Evolutionary conservation across 1,139 yeast species (phyloP), one percentile per base, ranked within the genome.

Genomic region (Groenewaldozyma auringiensis): DNA sequence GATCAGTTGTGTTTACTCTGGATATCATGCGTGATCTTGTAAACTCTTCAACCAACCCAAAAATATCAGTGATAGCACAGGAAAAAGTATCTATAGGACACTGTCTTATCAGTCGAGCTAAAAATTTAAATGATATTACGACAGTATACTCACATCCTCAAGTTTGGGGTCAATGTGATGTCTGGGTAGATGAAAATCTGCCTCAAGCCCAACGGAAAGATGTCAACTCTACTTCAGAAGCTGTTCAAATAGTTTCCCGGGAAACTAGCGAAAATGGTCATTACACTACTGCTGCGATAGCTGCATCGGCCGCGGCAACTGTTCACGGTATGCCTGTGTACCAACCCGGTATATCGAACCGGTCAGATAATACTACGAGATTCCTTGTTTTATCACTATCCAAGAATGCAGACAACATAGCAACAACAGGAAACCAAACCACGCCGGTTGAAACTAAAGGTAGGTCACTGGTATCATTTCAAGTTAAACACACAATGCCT

Each of bases 121-220:
- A 61, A 61, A 69, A 69, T 29, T 55, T 79, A 1, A 58, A 67
- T 1, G 62, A 74, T 16, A 72, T 82, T 45, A 65, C 66, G 14
- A 76, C 73, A 35, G 74, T 92, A 21, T 85, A 85, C 66, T 83
- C 96, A 2, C 98, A 92, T 63, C 97, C 98, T 2, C 98, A 92
- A 62, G 98, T 88, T 0, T 92, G 98, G 98, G 94, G 96, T 2
- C 98, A 92, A 61, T 82, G 86, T 40, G 70, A 75, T 2, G 62
- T 69, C 11, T 82, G 80, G 61, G 60, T 83, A 43, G 58, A 62
- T n/a, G 53, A 62, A 2, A 55, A 70, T 43, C 45, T 58, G 11
- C 50, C 50, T 18, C 56, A 53, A 2, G 25, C 16, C n/a, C 53
- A 53, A 29, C 47, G 48, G 16, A 68, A 83, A 9, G 95, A 88